These are phyloP conservation scores for Zizania palustris DNA, from an alignment of 202 grass and related monocot genomes.

Conservation along the genomic window DNA sequence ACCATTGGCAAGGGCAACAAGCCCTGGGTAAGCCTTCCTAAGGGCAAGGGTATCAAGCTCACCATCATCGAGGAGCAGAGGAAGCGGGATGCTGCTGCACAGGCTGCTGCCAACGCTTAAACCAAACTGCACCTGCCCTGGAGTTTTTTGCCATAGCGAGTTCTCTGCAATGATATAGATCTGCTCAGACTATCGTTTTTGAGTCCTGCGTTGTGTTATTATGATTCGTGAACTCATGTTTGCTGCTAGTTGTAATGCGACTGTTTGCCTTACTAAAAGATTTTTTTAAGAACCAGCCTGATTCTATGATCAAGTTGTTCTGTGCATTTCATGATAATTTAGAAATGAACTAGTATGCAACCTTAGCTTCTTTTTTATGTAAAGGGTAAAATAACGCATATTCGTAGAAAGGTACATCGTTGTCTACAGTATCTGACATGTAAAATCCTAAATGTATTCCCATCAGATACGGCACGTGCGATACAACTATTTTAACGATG, in stretches of 20 bases:
- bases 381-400: neutral
- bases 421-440: neutral
- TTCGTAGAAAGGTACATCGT: neutral
- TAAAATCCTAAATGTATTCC: neutral
- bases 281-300: neutral
- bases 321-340: too few species aligned
- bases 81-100: conserved; percentile 37
- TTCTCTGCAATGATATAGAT: conserved; percentile 46
- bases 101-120: neutral
- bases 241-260: conserved; percentile 20
- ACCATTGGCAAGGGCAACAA: conserved; percentile 49
- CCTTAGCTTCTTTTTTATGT: too few species aligned
- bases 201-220: conserved; percentile 31
- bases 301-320: too few species aligned
- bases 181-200: conserved; percentile 9
- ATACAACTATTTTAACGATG: too few species aligned
- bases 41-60: conserved; percentile 55
- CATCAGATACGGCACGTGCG: too few species aligned
- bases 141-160: conserved; percentile 54
- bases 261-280: conserved; percentile 38
- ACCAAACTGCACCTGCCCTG: neutral
- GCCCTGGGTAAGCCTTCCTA: conserved; percentile 38
- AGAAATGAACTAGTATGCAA: too few species aligned
- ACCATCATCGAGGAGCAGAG: conserved; percentile 53
- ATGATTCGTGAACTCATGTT: conserved; percentile 5